Evolutionary conservation across 345 rosid species (phyloP).

Genomic region (Adansonia digitata): DNA sequence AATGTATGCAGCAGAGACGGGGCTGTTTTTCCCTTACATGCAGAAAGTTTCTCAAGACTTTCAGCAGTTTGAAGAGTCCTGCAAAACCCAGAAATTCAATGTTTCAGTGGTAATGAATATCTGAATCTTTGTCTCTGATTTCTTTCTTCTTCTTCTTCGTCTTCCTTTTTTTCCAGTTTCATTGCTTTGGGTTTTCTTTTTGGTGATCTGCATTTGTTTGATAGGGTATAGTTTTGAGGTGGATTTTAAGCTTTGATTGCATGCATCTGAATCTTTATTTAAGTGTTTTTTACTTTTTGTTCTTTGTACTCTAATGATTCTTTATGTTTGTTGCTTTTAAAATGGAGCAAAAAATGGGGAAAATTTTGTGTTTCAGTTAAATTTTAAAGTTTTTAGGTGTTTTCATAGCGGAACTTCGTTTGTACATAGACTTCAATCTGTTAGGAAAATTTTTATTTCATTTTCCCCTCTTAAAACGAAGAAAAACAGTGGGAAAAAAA

Average conservation of each 20-base stretch:
- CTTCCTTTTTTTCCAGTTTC: neutral
- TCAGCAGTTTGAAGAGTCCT: slow-evolving; percentile 71
- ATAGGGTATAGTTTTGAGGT: slow-evolving; percentile 9
- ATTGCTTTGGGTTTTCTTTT: neutral
- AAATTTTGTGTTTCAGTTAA: slow-evolving; percentile 9
- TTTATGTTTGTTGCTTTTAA: slow-evolving; percentile 13
- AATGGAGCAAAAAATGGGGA: slow-evolving; percentile 17
- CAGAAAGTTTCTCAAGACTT: slow-evolving; percentile 58
- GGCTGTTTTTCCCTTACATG: slow-evolving; percentile 59
- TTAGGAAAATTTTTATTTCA: neutral
- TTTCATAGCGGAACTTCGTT: neutral
- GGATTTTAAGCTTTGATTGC: slow-evolving; percentile 9
- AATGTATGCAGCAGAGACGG: slow-evolving; percentile 90
- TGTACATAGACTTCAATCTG: neutral
- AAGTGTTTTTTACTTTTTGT: neutral
- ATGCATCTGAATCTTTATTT: neutral
- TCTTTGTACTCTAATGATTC: neutral
- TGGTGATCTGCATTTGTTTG: slow-evolving; percentile 30
- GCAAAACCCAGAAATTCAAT: slow-evolving; percentile 52
- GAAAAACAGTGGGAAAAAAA: too few relatives aligned
- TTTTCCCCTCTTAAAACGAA: too few relatives aligned
- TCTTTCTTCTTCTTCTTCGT: neutral
- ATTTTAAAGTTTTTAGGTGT: slow-evolving; percentile 11
- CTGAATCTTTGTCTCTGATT: slow-evolving; percentile 5
- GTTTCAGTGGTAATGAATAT: slow-evolving; percentile 50